These are phyloP conservation scores for Conoideocrella luteorostrata DNA, from an alignment of 2,329 filamentous ascomycete species.

Conservation along the genomic window DNA sequence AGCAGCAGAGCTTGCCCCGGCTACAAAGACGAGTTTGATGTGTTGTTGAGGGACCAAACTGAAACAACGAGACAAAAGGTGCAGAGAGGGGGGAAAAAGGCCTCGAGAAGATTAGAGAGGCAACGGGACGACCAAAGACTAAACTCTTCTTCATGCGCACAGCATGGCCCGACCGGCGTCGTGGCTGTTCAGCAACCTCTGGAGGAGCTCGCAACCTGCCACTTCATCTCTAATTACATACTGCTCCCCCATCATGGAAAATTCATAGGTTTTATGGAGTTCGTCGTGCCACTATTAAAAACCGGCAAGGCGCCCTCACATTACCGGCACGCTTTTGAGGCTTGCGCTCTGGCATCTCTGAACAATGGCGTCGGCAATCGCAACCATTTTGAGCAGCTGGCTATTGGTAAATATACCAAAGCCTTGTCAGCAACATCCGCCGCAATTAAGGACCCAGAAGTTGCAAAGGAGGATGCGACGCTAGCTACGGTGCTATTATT, in stretches of 20 bases:
- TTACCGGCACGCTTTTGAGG: constrained; percentile 50
- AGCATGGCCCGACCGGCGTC: constrained; percentile 14
- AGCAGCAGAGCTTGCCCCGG: constrained; percentile 58
- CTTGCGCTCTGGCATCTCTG: constrained; percentile 51
- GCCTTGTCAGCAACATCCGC: constrained; percentile 46
- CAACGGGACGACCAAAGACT: constrained; percentile 19
- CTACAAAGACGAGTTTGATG: constrained; percentile 65
- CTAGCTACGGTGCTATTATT: constrained; percentile 54
- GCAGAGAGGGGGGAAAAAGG: constrained; percentile 47
- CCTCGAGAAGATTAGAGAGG: constrained; percentile 31
- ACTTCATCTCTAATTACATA: constrained; percentile 57
- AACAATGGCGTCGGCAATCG: constrained; percentile 40
- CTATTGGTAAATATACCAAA: constrained; percentile 47
- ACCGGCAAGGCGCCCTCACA: constrained; percentile 35
- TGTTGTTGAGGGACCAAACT: constrained; percentile 68
- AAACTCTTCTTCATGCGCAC: constrained; percentile 11
- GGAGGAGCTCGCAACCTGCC: constrained; percentile 50
- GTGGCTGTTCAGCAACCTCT: constrained; percentile 37
- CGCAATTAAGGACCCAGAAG: constrained; percentile 44
- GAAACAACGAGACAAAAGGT: constrained; percentile 59
- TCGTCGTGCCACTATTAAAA: constrained; percentile 49
- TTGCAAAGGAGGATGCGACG: constrained; percentile 48
- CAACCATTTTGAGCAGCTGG: constrained; percentile 28
- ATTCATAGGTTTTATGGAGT: constrained; percentile 52
- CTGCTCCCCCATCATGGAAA: constrained; percentile 43